These are phyloP conservation scores for Venturiaceae sp. DNA, from an alignment of 2,329 filamentous ascomycete species.

Conservation along the genomic window DNA sequence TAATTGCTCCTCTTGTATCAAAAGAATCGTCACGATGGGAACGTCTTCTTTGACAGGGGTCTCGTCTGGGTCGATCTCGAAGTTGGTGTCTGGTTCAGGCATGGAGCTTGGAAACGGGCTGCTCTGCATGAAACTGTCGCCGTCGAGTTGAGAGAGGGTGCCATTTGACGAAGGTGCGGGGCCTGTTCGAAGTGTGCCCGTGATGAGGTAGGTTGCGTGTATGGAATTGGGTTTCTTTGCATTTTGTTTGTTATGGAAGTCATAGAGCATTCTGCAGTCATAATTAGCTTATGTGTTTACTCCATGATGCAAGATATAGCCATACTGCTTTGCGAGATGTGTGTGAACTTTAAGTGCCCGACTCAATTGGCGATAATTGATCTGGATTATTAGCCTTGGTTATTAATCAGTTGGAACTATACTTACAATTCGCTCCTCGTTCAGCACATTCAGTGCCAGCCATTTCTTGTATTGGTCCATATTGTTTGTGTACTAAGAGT, in stretches of 20 bases:
- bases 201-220: slow-evolving; percentile 88
- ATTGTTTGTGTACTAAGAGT: neutral
- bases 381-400: slow-evolving; percentile 36
- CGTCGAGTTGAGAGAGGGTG: slow-evolving; percentile 40
- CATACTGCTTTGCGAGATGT: slow-evolving; percentile 81
- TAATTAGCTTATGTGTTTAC: slow-evolving; percentile 13
- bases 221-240: slow-evolving; percentile 61
- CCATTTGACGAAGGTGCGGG: slow-evolving; percentile 26
- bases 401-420: neutral
- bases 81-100: slow-evolving; percentile 32
- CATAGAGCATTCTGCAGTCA: slow-evolving; percentile 63
- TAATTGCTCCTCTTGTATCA: slow-evolving; percentile 65
- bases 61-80: slow-evolving; percentile 24
- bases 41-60: slow-evolving; percentile 36
- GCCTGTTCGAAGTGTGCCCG: slow-evolving; percentile 49
- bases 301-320: slow-evolving; percentile 9
- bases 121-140: slow-evolving; percentile 57
- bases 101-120: slow-evolving; percentile 60
- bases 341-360: slow-evolving; percentile 74
- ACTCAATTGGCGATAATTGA: slow-evolving; percentile 80
- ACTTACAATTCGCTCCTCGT: slow-evolving; percentile 60
- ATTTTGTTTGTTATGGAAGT: slow-evolving; percentile 75
- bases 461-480: slow-evolving; percentile 57
- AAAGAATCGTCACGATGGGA: slow-evolving; percentile 48
- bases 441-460: slow-evolving; percentile 65